Evolutionary conservation across 768 basidiomycete species (phyloP), one percentile per base, ranked within the genome.

Genomic region (Sistotremastrum niveocremeum): DNA sequence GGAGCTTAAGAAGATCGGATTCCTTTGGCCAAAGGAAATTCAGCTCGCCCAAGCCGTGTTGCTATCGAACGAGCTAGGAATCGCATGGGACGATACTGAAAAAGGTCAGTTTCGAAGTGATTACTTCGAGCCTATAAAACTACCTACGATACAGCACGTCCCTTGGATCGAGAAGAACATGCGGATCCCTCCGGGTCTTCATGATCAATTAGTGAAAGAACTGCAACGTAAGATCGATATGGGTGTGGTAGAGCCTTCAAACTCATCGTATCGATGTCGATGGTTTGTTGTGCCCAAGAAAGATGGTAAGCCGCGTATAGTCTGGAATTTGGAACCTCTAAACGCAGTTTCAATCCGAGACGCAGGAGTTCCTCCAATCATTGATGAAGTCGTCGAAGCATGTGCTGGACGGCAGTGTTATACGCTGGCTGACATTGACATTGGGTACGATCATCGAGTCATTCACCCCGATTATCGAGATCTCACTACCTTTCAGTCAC

Each of bases 201-300:
- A 49, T 0, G 54, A 61, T 3, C 36, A 61, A 46, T 60, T 69
- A 1, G 52, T 62, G 1, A 49, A 56, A 2, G 45, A 65, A 0
- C 41, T 71, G 1, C 52, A 60, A 29, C 29, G 52, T 2, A 67
- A 68, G 46, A 60, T 69, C 1, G 52, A 41, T 1, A 56, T 64
- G 1, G 66, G 65, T 3, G 58, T 65, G 0, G 70, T 68, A 42
- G 60, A 70, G 46, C 57, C 60, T 8, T 60, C 59, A 1, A 56
- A 62, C 5, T 60, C 62, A 0, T 60, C 62, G 0, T 71, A 70
- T 42, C 49, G 61, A 4, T 62, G 62, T 0, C 37, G 54, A 2
- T 68, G 65, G 67, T 69, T 71, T 42, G 58, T 54, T 20, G 64
- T 70, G 0, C 31, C 59, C 0, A 70, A 70, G 50, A 64, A 65